Evolutionary conservation across 345 rosid species (phyloP).

Genomic region (Camelina neglecta): DNA sequence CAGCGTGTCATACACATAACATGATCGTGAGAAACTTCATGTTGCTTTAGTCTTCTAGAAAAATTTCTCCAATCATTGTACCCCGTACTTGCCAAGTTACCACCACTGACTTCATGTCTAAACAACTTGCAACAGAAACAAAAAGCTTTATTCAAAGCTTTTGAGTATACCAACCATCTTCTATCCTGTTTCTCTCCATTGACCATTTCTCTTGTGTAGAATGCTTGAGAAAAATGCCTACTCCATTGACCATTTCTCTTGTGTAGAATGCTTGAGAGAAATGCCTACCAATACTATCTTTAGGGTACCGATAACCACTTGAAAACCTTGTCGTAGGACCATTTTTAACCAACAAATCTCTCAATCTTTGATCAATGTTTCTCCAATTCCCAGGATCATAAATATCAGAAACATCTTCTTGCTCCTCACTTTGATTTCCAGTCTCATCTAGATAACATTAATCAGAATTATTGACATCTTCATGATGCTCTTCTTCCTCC

Average conservation of each 20-base stretch:
- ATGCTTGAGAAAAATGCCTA: background rate
- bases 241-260: background rate
- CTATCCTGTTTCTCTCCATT: background rate
- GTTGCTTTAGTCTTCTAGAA: background rate
- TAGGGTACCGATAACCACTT: background rate
- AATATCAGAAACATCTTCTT: too few relatives aligned
- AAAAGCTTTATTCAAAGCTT: conserved; percentile 3
- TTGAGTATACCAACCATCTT: conserved; percentile 8
- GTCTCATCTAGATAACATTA: too few relatives aligned
- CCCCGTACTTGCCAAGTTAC: background rate
- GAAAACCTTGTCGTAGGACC: background rate
- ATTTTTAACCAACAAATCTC: background rate
- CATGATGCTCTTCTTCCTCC: too few relatives aligned
- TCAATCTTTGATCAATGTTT: background rate
- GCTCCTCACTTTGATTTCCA: too few relatives aligned
- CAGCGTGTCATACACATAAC: background rate
- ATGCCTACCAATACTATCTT: background rate
- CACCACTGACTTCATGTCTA: background rate
- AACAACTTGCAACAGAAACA: conserved; percentile 6
- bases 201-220: background rate
- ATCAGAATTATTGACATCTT: too few relatives aligned
- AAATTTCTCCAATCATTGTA: conserved; percentile 6
- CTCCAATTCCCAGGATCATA: background rate
- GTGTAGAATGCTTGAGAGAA: background rate
- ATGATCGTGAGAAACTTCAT: background rate